Conservation (phyloP, 108 stramenopile genomes). For the Poteriospumella lacustris region DNA sequence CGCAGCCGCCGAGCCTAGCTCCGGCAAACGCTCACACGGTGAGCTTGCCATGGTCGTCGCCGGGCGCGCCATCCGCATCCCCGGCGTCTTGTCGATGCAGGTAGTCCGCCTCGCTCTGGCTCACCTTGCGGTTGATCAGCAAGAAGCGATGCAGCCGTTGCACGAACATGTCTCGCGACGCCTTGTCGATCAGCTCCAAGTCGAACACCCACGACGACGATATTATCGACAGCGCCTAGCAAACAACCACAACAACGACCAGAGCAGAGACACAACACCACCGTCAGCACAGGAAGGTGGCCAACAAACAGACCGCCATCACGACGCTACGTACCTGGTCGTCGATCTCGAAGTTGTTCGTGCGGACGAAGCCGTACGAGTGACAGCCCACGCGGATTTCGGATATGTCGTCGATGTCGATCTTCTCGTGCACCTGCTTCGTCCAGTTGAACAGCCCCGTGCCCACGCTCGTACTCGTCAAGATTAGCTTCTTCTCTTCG, state of each 20-base stretch:
- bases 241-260: not conserved
- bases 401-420: conserved; percentile 2
- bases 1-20: too few species aligned
- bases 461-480: too few species aligned
- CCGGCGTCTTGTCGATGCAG: too few species aligned
- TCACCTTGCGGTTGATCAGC: not conserved
- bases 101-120: too few species aligned
- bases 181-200: not conserved
- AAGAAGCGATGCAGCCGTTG: not conserved
- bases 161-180: not conserved
- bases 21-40: too few species aligned
- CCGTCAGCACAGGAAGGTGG: too few species aligned
- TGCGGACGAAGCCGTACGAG: conserved; percentile 15
- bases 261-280: too few species aligned
- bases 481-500: too few species aligned
- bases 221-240: not conserved
- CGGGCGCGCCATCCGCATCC: too few species aligned
- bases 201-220: not conserved
- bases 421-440: not conserved
- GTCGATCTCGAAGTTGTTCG: not conserved
- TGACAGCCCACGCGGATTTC: conserved; percentile 15
- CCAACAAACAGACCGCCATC: too few species aligned
- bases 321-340: conserved; percentile 3
- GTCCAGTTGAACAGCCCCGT: too few species aligned
- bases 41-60: too few species aligned